phyloP scores from a whole-genome alignment of 345 rosid species.

The Gossypium stocksii region DNA sequence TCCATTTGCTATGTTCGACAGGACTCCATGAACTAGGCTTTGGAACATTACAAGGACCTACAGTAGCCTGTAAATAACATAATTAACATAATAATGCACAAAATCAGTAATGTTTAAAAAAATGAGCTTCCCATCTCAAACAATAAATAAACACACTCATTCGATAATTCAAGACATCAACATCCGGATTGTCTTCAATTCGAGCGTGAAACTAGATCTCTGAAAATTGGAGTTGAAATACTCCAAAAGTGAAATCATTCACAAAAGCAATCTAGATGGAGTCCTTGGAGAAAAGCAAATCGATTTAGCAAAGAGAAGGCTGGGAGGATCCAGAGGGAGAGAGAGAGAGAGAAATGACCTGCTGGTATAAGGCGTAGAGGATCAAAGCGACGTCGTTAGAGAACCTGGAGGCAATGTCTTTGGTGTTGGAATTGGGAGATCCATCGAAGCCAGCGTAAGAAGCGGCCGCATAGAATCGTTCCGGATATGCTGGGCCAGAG shows the following conservation, averaged over 20 bases:
- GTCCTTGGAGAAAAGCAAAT: not conserved
- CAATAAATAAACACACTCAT: not conserved
- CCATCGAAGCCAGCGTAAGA: constrained; percentile 83
- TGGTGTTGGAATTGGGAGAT: constrained; percentile 56
- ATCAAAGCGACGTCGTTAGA: constrained; percentile 74
- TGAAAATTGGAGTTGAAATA: constrained; percentile 2
- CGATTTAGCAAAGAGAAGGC: not conserved
- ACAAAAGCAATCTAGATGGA: not conserved
- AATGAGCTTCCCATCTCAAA: constrained; percentile 16
- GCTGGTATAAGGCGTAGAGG: constrained; percentile 84
- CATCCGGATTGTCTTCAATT: not conserved
- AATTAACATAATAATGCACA: constrained; percentile 10
- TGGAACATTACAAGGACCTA: constrained; percentile 82
- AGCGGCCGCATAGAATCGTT: constrained; percentile 93
- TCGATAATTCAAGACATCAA: constrained; percentile 8
- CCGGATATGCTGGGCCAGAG: constrained; percentile 94
- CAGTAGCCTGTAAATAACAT: constrained; percentile 68
- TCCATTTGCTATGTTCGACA: constrained; percentile 95
- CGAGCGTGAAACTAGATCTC: constrained; percentile 26
- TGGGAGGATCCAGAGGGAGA: constrained; percentile 24
- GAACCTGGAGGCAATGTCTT: constrained; percentile 64
- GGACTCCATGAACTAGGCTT: constrained; percentile 97
- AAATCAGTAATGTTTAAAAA: constrained; percentile 11
- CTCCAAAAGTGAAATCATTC: not conserved
- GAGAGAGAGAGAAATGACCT: constrained; percentile 30